Percentiles rank a stretch among this genome's conserved stretches.
Evolutionary conservation across 305 asterid genomes (phyloP).

Genomic region (Lippia alba): DNA sequence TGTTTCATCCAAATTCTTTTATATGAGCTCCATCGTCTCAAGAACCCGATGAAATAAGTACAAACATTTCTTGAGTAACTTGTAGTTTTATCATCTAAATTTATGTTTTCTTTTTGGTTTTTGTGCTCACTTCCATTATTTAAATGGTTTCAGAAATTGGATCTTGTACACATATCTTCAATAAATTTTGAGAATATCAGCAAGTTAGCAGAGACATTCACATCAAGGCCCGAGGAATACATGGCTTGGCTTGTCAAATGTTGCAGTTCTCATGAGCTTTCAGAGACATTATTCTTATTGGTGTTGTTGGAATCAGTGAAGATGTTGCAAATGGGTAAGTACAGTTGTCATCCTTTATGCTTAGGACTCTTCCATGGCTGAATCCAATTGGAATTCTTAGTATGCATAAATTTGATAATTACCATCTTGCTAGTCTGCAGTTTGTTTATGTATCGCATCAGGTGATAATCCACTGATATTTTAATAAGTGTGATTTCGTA

Average conservation of each 20-base stretch:
- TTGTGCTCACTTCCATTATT: slow-evolving; percentile 10
- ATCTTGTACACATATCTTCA: slow-evolving; percentile 45
- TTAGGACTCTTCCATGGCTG: slow-evolving; percentile 11
- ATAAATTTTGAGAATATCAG: slow-evolving; percentile 66
- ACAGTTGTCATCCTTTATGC: slow-evolving; percentile 21
- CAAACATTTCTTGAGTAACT: background rate
- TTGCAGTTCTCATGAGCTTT: slow-evolving; percentile 61
- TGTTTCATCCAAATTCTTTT: background rate
- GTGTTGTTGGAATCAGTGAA: slow-evolving; percentile 66
- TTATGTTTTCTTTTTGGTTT: background rate
- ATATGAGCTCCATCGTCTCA: background rate
- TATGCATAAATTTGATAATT: too few species aligned
- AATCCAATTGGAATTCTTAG: background rate
- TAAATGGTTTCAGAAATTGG: slow-evolving; percentile 62
- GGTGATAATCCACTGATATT: slow-evolving; percentile 12
- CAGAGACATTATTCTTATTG: slow-evolving; percentile 73
- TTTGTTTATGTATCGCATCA: background rate
- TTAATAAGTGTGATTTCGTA: slow-evolving; percentile 16
- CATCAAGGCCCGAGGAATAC: slow-evolving; percentile 50
- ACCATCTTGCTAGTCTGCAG: too few species aligned
- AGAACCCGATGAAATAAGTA: background rate
- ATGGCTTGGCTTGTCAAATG: slow-evolving; percentile 79
- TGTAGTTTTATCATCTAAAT: background rate
- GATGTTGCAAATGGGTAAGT: slow-evolving; percentile 65
- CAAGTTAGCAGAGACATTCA: slow-evolving; percentile 61